Conservation (phyloP, 208 protist genomes). For the Wallacemonas collosoma region DNA sequence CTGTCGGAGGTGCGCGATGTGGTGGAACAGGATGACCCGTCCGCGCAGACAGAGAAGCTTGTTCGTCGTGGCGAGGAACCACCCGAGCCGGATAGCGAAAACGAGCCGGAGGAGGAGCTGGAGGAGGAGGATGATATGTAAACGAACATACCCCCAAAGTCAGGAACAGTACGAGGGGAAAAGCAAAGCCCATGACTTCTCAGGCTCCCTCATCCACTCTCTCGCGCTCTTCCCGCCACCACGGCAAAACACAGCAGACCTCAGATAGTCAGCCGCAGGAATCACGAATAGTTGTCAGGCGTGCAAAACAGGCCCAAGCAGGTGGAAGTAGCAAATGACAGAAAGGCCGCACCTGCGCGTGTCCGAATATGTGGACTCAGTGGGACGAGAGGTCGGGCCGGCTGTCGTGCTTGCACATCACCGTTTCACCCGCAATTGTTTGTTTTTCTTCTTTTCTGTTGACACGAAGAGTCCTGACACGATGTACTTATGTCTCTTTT, state of each 20-base stretch:
- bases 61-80: slow-evolving; percentile 89
- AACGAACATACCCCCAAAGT: slow-evolving; percentile 19
- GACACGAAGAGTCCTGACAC: not conserved
- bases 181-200: too few species aligned
- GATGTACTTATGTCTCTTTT: slow-evolving; percentile 6
- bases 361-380: too few species aligned
- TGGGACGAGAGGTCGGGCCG: too few species aligned
- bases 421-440: not conserved
- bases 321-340: too few species aligned
- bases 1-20: slow-evolving; percentile 84
- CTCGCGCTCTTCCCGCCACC: too few species aligned
- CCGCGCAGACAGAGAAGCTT: slow-evolving; percentile 89
- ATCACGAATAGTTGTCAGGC: too few species aligned
- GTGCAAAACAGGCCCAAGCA: too few species aligned
- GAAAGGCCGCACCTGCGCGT: too few species aligned
- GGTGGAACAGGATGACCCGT: slow-evolving; percentile 82
- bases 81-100: slow-evolving; percentile 87
- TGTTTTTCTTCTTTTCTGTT: not conserved
- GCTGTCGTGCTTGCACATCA: not conserved
- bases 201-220: too few species aligned
- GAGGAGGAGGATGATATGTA: slow-evolving; percentile 77
- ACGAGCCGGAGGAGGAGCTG: slow-evolving; percentile 64
- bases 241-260: too few species aligned
- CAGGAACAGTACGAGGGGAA: not conserved
- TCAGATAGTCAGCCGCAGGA: too few species aligned